Evolutionary conservation across 805 yeast genomes (phyloP).

Genomic region (Danielia oregonensis): DNA sequence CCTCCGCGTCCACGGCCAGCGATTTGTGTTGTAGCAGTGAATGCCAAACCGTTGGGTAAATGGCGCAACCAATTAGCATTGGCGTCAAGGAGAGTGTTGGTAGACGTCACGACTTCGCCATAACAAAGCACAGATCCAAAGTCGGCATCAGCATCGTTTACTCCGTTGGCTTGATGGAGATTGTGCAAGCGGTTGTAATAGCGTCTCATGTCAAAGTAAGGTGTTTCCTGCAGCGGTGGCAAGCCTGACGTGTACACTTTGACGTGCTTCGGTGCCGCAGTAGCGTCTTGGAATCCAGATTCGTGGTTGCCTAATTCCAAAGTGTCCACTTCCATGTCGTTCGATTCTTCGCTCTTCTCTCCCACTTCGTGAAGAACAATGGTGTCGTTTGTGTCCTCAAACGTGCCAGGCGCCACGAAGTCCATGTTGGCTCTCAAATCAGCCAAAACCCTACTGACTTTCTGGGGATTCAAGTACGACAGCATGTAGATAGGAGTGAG

Average conservation of each 20-base stretch:
- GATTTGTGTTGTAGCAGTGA: slow-evolving; percentile 79
- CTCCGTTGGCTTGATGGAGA: slow-evolving; percentile 20
- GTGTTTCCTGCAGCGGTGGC: slow-evolving; percentile 57
- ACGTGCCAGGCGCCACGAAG: slow-evolving; percentile 22
- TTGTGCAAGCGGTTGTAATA: slow-evolving; percentile 48
- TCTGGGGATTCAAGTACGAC: slow-evolving; percentile 32
- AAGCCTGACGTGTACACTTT: slow-evolving; percentile 37
- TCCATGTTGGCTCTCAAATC: slow-evolving; percentile 39
- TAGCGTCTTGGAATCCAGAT: not conserved
- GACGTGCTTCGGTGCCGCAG: slow-evolving; percentile 49
- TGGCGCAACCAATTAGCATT: slow-evolving; percentile 56
- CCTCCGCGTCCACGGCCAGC: slow-evolving; percentile 95
- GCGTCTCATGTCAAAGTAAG: slow-evolving; percentile 62
- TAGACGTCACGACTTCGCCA: slow-evolving; percentile 88
- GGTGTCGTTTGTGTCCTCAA: slow-evolving; percentile 56
- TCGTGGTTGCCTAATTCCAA: slow-evolving; percentile 3
- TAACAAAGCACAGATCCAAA: slow-evolving; percentile 68
- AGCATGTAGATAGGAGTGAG: slow-evolving; percentile 64
- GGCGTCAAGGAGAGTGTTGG: slow-evolving; percentile 71
- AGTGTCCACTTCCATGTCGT: slow-evolving; percentile 19
- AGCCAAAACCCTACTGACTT: slow-evolving; percentile 28
- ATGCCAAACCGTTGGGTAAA: slow-evolving; percentile 67
- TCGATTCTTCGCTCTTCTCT: slow-evolving; percentile 16
- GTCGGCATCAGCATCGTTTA: slow-evolving; percentile 15
- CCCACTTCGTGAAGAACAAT: slow-evolving; percentile 46